These are phyloP conservation scores for Dactylellina sp. DNA, from an alignment of 2,329 filamentous ascomycete genomes.

Conservation along the genomic window DNA sequence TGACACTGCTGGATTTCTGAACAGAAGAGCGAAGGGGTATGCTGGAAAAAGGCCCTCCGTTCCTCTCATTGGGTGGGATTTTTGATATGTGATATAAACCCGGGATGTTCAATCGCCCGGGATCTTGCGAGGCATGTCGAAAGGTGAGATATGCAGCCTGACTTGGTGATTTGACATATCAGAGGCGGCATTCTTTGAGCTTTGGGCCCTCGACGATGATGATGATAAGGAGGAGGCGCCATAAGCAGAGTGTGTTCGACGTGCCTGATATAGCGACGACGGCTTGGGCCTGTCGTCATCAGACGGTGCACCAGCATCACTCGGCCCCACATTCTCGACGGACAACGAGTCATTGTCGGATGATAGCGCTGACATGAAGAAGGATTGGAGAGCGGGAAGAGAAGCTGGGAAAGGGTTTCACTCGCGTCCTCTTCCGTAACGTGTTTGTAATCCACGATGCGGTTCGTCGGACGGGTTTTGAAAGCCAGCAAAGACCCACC, in stretches of 20 bases:
- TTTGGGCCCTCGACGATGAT: conserved; percentile 1
- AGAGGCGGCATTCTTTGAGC: conserved; percentile 1
- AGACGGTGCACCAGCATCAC: conserved; percentile 14
- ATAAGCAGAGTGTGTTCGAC: background rate
- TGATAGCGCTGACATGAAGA: conserved; percentile 22
- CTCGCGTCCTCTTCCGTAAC: conserved; percentile 2
- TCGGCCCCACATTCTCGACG: conserved; percentile 26
- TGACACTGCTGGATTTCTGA: conserved; percentile 29
- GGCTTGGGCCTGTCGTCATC: conserved; percentile 43
- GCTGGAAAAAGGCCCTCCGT: too few species aligned
- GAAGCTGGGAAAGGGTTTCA: conserved; percentile 25
- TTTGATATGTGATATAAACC: conserved; percentile 28
- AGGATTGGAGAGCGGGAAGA: conserved; percentile 14
- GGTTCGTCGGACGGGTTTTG: conserved; percentile 42
- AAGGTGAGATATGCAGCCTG: conserved; percentile 4
- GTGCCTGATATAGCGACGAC: conserved; percentile 30
- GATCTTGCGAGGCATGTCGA: background rate
- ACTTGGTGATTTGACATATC: conserved; percentile 20
- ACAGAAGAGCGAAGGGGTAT: background rate
- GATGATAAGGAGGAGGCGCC: too few species aligned
- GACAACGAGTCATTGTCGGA: conserved; percentile 50
- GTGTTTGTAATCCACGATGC: conserved; percentile 32
- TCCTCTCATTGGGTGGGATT: conserved; percentile 16
- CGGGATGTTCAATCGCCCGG: conserved; percentile 26
- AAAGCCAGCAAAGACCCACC: conserved; percentile 39